These are phyloP conservation scores for Ophiocordyceps polyrhachis-furcata DNA, from an alignment of 2,329 filamentous ascomycete species.

Conservation along the genomic window DNA sequence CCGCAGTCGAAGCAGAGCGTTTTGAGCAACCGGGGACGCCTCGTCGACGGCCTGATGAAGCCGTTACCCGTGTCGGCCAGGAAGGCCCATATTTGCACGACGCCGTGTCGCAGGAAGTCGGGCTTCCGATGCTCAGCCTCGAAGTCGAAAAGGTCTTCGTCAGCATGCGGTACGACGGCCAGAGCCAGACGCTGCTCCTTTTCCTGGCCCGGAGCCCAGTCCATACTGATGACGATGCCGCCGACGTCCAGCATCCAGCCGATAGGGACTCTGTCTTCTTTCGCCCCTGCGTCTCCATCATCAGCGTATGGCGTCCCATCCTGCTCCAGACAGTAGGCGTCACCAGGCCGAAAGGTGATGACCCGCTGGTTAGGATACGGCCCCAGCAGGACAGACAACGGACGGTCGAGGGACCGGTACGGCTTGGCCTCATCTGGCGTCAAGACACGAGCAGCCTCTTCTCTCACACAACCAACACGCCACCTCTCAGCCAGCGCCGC, in stretches of 20 bases:
- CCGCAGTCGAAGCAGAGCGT: constrained; percentile 32
- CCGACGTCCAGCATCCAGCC: constrained; percentile 37
- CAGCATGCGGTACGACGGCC: constrained; percentile 28
- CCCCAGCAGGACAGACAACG: constrained; percentile 16
- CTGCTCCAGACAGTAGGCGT: constrained; percentile 9
- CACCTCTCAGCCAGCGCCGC: background rate
- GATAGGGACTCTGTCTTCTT: constrained; percentile 8
- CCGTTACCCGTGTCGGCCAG: constrained; percentile 12
- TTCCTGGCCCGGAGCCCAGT: constrained; percentile 26
- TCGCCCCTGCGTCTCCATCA: constrained; percentile 4
- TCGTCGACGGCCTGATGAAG: constrained; percentile 15
- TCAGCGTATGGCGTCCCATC: constrained; percentile 12
- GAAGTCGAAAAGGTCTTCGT: constrained; percentile 25
- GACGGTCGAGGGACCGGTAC: constrained; percentile 10
- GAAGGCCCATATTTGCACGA: constrained; percentile 35
- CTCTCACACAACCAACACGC: constrained; percentile 14
- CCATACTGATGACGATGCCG: constrained; percentile 31
- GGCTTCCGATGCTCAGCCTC: constrained; percentile 18
- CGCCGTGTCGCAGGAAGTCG: constrained; percentile 22
- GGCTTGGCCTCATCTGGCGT: constrained; percentile 9
- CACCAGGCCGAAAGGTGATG: constrained; percentile 10
- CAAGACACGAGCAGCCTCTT: constrained; percentile 10
- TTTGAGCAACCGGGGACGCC: constrained; percentile 19
- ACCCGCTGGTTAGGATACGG: constrained; percentile 13
- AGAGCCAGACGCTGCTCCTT: constrained; percentile 30